These are phyloP conservation scores for Coemansia interrupta DNA, from an alignment of 192 early-diverging fungal species.

Conservation along the genomic window DNA sequence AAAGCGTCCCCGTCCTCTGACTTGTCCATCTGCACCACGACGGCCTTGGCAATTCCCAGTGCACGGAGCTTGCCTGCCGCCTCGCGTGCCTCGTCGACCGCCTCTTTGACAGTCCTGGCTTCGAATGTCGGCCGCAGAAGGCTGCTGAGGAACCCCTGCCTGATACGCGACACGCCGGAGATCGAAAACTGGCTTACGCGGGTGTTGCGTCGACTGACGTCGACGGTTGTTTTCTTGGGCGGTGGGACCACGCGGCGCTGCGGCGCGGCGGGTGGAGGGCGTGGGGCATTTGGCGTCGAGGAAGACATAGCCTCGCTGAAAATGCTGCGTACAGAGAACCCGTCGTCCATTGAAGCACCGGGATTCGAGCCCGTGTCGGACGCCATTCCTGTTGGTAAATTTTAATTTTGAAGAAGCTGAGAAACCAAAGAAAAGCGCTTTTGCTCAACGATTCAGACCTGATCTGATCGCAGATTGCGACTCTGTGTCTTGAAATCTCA, in stretches of 20 bases:
- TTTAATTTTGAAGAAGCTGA: too few relatives aligned
- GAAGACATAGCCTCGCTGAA: constrained; percentile 8
- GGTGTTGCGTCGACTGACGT: constrained; percentile 7
- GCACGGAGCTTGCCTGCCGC: constrained; percentile 36
- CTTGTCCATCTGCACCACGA: constrained; percentile 18
- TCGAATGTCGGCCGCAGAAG: constrained; percentile 16
- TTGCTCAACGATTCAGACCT: too few relatives aligned
- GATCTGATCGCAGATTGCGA: too few relatives aligned
- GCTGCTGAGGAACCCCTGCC: constrained; percentile 17
- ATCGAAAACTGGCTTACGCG: constrained; percentile 13
- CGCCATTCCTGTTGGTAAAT: too few relatives aligned
- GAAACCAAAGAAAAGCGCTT: too few relatives aligned
- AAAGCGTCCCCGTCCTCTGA: constrained; percentile 23
- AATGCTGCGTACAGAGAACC: constrained; percentile 10
- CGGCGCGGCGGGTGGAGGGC: background rate
- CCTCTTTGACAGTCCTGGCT: constrained; percentile 24
- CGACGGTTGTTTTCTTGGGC: background rate
- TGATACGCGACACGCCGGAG: constrained; percentile 28
- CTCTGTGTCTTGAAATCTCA: too few relatives aligned
- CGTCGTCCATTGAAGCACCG: background rate
- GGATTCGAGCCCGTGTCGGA: too few relatives aligned
- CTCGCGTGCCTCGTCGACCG: constrained; percentile 31
- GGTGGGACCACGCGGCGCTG: background rate
- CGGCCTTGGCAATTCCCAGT: constrained; percentile 39
- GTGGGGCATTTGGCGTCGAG: background rate